Evolutionary conservation across 1,284 basidiomycete species (phyloP).

Genomic region (Cerrena zonata): DNA sequence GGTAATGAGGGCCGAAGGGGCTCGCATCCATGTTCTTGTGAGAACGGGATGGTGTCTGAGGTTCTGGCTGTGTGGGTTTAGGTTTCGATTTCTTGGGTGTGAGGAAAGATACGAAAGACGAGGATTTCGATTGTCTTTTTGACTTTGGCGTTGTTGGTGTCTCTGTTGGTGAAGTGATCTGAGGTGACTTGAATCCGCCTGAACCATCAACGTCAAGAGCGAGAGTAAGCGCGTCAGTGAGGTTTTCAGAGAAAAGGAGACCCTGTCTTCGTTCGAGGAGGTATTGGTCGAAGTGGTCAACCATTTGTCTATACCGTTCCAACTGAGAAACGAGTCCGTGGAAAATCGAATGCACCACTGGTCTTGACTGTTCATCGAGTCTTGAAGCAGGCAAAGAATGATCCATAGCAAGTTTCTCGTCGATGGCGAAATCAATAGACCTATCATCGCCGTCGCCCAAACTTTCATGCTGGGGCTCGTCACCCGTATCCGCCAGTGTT

Average conservation of each 20-base stretch:
- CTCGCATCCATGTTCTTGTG: slow-evolving; percentile 54
- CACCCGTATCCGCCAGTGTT: neutral
- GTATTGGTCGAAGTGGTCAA: slow-evolving; percentile 80
- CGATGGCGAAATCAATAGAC: slow-evolving; percentile 70
- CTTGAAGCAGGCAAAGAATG: slow-evolving; percentile 58
- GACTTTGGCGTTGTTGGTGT: slow-evolving; percentile 36
- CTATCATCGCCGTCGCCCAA: slow-evolving; percentile 65
- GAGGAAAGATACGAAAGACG: slow-evolving; percentile 70
- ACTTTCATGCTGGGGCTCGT: slow-evolving; percentile 12
- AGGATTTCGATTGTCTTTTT: slow-evolving; percentile 48
- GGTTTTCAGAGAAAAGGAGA: slow-evolving; percentile 85
- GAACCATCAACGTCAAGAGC: slow-evolving; percentile 51
- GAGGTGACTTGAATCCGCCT: slow-evolving; percentile 19
- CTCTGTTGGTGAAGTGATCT: slow-evolving; percentile 19
- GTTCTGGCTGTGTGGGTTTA: slow-evolving; percentile 26
- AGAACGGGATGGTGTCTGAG: slow-evolving; percentile 32
- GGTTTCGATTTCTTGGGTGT: slow-evolving; percentile 67
- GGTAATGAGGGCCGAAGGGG: slow-evolving; percentile 83
- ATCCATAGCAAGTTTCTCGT: slow-evolving; percentile 58
- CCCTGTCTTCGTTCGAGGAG: slow-evolving; percentile 84
- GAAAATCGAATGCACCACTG: slow-evolving; percentile 74
- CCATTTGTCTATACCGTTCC: slow-evolving; percentile 67
- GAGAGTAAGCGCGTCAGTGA: slow-evolving; percentile 82
- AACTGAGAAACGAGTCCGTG: slow-evolving; percentile 74
- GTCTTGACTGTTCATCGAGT: slow-evolving; percentile 65